These are phyloP conservation scores for Pelagomonas calceolata DNA, from an alignment of 108 stramenopile species.

Conservation along the genomic window DNA sequence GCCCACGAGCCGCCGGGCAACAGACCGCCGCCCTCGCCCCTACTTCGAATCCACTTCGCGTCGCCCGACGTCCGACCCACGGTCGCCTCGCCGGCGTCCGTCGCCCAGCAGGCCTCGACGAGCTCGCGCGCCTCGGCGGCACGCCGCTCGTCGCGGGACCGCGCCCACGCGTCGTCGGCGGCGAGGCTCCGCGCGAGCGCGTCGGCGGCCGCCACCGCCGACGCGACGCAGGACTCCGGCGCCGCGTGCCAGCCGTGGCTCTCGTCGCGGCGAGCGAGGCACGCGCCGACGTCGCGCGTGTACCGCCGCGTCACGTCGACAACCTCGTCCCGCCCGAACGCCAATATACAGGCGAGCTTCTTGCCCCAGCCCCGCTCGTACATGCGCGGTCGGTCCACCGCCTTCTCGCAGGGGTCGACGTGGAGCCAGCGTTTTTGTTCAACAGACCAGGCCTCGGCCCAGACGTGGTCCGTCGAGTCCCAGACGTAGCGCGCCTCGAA, in stretches of 20 bases:
- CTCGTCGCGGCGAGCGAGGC: too few species aligned
- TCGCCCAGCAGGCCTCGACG: too few species aligned
- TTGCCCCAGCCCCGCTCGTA: slow-evolving; percentile 98
- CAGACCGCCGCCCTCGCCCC: slow-evolving; percentile 11
- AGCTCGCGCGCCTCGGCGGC: neutral
- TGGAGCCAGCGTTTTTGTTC: slow-evolving; percentile 63
- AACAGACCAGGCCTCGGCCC: slow-evolving; percentile 67
- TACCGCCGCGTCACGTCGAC: slow-evolving; percentile 84
- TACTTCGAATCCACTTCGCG: slow-evolving; percentile 9
- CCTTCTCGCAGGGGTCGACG: slow-evolving; percentile 83
- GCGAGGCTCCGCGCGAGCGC: neutral
- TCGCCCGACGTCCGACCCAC: slow-evolving; percentile 19
- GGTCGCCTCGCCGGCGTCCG: slow-evolving; percentile 7
- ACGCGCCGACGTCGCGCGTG: neutral
- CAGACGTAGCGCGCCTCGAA: slow-evolving; percentile 80
- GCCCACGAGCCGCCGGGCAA: too few species aligned
- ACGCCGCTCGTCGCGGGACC: neutral
- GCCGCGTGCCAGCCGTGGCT: neutral
- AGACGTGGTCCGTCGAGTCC: slow-evolving; percentile 96
- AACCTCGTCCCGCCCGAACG: slow-evolving; percentile 44
- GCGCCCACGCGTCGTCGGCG: neutral
- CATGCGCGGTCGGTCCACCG: slow-evolving; percentile 81
- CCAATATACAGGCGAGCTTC: slow-evolving; percentile 61
- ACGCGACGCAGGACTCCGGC: neutral
- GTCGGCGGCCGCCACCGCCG: neutral